phyloP scores from a whole-genome alignment of 805 yeast species.

The Hanseniaspora jakobsenii region DNA sequence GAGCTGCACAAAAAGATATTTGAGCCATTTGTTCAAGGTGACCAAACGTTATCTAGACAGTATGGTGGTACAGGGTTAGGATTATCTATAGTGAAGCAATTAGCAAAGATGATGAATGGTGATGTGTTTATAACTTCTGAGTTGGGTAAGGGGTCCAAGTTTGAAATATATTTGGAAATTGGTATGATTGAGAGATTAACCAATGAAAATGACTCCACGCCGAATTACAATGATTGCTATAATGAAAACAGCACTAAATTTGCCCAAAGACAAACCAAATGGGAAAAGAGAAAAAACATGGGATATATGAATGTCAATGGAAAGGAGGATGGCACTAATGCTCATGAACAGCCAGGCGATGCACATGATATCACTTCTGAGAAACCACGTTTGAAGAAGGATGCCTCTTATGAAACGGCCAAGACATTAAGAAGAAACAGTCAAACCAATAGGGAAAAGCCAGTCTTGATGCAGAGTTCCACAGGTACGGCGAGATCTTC shows the following conservation, averaged over 20 bases:
- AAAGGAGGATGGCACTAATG: too few relatives aligned
- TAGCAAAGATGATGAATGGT: constrained; percentile 86
- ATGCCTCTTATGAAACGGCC: constrained; percentile 5
- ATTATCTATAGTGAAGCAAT: constrained; percentile 73
- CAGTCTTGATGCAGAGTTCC: constrained; percentile 19
- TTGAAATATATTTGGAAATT: constrained; percentile 67
- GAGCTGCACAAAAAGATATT: constrained; percentile 72
- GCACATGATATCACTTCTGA: too few relatives aligned
- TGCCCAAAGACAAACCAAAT: background rate
- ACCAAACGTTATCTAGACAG: constrained; percentile 78
- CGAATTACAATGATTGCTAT: constrained; percentile 55
- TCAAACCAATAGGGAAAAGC: constrained; percentile 18
- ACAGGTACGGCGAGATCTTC: constrained; percentile 32
- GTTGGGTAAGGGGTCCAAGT: constrained; percentile 74
- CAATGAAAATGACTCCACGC: constrained; percentile 26
- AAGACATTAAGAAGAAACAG: constrained; percentile 8
- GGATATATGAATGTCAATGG: too few relatives aligned
- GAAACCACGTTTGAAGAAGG: background rate
- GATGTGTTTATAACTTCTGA: constrained; percentile 60
- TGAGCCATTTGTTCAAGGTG: constrained; percentile 96
- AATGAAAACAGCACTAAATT: constrained; percentile 37
- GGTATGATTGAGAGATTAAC: constrained; percentile 38
- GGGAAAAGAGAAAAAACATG: background rate
- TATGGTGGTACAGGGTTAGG: constrained; percentile 97
- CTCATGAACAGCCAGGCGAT: too few relatives aligned